Conservation (phyloP, 495 filamentous ascomycete species). For the Penicillium atrosanguineum region DNA sequence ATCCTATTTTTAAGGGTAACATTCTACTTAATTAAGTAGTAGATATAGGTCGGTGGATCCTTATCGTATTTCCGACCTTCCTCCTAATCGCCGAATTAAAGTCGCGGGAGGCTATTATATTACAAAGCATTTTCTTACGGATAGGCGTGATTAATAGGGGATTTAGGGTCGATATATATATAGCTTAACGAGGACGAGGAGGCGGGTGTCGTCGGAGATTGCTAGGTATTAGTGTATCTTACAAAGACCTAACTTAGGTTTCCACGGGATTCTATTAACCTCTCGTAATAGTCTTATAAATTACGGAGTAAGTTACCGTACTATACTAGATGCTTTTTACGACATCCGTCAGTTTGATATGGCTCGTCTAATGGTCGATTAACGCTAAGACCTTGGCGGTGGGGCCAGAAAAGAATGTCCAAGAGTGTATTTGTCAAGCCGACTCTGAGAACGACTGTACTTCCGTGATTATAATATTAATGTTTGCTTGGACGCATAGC, state of each 20-base stretch:
- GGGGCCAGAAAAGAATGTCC: background rate
- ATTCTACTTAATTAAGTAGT: slow-evolving; percentile 39
- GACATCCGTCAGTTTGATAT: slow-evolving; percentile 13
- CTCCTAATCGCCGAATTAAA: slow-evolving; percentile 12
- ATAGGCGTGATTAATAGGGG: slow-evolving; percentile 7
- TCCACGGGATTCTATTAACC: no score
- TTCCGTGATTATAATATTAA: no score
- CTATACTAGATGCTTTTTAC: background rate
- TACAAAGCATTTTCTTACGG: slow-evolving; percentile 32
- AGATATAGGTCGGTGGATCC: slow-evolving; percentile 23
- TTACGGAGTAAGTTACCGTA: no score
- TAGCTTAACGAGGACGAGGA: background rate
- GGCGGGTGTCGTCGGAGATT: background rate
- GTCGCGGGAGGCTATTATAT: background rate
- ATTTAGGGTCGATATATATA: background rate
- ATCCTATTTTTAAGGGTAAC: slow-evolving; percentile 32
- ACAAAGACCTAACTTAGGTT: no score
- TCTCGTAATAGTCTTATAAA: no score
- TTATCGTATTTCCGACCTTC: slow-evolving; percentile 5
- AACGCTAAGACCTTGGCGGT: background rate
- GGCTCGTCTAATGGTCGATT: background rate
- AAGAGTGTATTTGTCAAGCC: slow-evolving; percentile 1
- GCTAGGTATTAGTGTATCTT: slow-evolving; percentile 3
- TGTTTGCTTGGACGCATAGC: no score
- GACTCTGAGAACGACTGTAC: slow-evolving; percentile 1